phyloP scores from a whole-genome alignment of 2,329 filamentous ascomycete species.

The Plectosphaerella cucumerina region DNA sequence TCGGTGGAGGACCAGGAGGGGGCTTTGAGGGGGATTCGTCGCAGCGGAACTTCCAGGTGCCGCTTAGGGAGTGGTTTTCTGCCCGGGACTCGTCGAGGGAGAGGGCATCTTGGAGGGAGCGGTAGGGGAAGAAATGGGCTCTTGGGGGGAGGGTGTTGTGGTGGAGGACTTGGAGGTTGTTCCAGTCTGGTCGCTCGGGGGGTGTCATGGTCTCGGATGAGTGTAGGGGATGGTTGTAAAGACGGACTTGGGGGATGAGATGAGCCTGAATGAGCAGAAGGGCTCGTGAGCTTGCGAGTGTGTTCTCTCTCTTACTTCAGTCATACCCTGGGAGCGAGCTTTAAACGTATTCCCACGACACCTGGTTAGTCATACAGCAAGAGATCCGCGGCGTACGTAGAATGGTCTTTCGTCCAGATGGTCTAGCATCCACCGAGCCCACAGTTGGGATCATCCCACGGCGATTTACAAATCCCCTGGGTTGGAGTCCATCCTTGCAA shows the following conservation, averaged over 20 bases:
- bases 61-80: slow-evolving; percentile 36
- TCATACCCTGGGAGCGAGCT: not conserved
- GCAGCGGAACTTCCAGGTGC: slow-evolving; percentile 32
- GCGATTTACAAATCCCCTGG: not conserved
- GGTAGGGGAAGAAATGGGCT: slow-evolving; percentile 50
- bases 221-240: not conserved
- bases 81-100: slow-evolving; percentile 29
- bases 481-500: not conserved
- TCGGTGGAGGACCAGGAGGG: slow-evolving; percentile 13
- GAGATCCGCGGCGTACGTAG: not conserved
- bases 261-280: not conserved
- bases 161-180: slow-evolving; percentile 53
- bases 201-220: not conserved
- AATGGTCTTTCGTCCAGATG: no score
- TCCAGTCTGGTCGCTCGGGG: slow-evolving; percentile 34
- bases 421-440: not conserved
- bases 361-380: not conserved
- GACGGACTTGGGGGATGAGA: no score
- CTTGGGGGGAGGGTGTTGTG: slow-evolving; percentile 51
- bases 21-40: slow-evolving; percentile 23
- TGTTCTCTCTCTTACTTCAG: not conserved
- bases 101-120: slow-evolving; percentile 42
- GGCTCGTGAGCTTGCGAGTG: not conserved
- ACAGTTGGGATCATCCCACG: not conserved
- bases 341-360: not conserved